Evolutionary conservation across 768 basidiomycete genomes (phyloP).

Genomic region (Infundibulicybe gibba): DNA sequence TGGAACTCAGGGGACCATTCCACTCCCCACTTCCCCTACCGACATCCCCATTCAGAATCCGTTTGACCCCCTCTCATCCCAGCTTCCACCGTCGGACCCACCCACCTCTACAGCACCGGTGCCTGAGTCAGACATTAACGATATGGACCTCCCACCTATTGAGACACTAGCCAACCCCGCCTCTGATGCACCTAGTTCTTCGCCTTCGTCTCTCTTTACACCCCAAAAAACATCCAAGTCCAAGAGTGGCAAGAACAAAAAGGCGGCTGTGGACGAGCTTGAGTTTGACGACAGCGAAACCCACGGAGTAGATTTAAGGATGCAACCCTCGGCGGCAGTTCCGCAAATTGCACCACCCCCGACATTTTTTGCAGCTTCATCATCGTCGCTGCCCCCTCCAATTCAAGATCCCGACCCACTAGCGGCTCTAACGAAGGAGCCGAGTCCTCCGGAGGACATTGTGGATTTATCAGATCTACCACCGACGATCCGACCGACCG

Average conservation of each 20-base stretch:
- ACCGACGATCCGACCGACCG: constrained; percentile 11
- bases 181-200: constrained; percentile 22
- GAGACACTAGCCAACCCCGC: constrained; percentile 24
- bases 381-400: constrained; percentile 23
- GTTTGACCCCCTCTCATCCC: constrained; percentile 12
- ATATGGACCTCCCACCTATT: constrained; percentile 22
- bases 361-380: constrained; percentile 44
- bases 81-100: constrained; percentile 29
- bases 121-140: background rate
- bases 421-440: background rate
- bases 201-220: constrained; percentile 26
- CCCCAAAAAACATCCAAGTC: constrained; percentile 3
- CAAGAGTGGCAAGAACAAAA: constrained; percentile 12
- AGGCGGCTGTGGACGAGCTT: constrained; percentile 23
- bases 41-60: constrained; percentile 11
- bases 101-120: constrained; percentile 25
- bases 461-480: constrained; percentile 27
- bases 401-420: constrained; percentile 8
- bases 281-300: constrained; percentile 12
- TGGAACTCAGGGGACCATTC: constrained; percentile 4
- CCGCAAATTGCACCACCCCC: constrained; percentile 24
- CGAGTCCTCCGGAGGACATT: constrained; percentile 9
- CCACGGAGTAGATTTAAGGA: background rate
- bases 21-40: constrained; percentile 11
- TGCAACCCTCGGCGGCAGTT: constrained; percentile 9